Percentiles rank a stretch among this genome's conserved stretches.
phyloP scores from a whole-genome alignment of 768 basidiomycete genomes.

The Lactarius hengduanensis region DNA sequence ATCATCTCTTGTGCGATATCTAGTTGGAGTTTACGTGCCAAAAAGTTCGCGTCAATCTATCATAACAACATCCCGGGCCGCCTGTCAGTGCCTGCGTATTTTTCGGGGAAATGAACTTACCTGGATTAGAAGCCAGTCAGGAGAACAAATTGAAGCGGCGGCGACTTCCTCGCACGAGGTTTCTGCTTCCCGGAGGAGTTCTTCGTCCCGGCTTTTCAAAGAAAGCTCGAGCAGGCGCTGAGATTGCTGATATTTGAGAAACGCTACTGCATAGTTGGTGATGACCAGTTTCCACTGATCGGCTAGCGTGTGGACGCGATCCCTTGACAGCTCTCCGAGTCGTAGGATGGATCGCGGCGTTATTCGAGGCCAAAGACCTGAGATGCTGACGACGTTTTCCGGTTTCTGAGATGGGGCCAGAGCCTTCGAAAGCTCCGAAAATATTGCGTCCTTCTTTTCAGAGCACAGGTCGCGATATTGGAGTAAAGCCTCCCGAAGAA shows the following conservation, averaged over 20 bases:
- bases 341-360: conserved; percentile 14
- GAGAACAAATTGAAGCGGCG: not conserved
- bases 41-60: conserved; percentile 48
- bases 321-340: conserved; percentile 31
- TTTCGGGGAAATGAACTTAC: not conserved
- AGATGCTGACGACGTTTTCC: not conserved
- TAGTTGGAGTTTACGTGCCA: conserved; percentile 44
- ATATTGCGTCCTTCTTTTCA: not conserved
- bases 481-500: not conserved
- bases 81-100: not conserved
- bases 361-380: conserved; percentile 20
- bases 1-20: conserved; percentile 49
- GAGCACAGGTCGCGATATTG: conserved; percentile 2
- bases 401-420: not conserved
- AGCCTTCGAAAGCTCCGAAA: not conserved
- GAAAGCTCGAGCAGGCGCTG: conserved; percentile 10
- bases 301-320: conserved; percentile 17
- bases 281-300: not conserved
- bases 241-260: conserved; percentile 14
- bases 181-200: conserved; percentile 6
- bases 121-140: conserved; percentile 20
- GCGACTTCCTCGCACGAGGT: not conserved
- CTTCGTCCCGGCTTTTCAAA: not conserved
- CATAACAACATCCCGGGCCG: too few species aligned
- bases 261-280: conserved; percentile 4